Percentiles rank a stretch among this genome's conserved stretches.
Evolutionary conservation across 345 rosid genomes (phyloP).

Genomic region (Populus nigra): DNA sequence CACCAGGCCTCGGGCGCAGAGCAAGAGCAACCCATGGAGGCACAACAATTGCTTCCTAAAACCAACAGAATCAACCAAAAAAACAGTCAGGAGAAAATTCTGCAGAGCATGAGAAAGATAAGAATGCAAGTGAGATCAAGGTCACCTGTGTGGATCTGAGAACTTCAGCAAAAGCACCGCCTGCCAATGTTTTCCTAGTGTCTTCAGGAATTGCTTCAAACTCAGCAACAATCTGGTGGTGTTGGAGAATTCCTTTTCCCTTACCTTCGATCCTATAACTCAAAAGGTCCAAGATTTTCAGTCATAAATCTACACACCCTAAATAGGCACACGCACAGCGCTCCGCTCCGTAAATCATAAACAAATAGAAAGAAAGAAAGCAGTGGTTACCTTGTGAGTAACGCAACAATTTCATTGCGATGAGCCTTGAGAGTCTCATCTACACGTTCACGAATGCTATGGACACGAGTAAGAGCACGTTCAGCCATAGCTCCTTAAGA

Average conservation of each 20-base stretch:
- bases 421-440: constrained; percentile 63
- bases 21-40: constrained; percentile 95
- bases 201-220: constrained; percentile 65
- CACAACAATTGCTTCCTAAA: constrained; percentile 82
- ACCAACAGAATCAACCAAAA: constrained; percentile 4
- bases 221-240: constrained; percentile 67
- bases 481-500: constrained; percentile 43
- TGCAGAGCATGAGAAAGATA: background rate
- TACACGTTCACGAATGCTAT: constrained; percentile 73
- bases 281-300: background rate
- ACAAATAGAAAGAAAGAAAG: no score
- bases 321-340: background rate
- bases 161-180: constrained; percentile 62
- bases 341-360: background rate
- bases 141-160: constrained; percentile 66
- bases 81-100: background rate
- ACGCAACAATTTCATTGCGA: constrained; percentile 64
- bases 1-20: constrained; percentile 94
- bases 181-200: constrained; percentile 46
- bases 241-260: constrained; percentile 77
- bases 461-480: constrained; percentile 53
- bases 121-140: background rate
- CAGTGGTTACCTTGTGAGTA: constrained; percentile 56
- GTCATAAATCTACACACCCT: background rate
- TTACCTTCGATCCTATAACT: constrained; percentile 58